phyloP scores from a whole-genome alignment of 257 asterid species.

The Solanum ossicruentum region DNA sequence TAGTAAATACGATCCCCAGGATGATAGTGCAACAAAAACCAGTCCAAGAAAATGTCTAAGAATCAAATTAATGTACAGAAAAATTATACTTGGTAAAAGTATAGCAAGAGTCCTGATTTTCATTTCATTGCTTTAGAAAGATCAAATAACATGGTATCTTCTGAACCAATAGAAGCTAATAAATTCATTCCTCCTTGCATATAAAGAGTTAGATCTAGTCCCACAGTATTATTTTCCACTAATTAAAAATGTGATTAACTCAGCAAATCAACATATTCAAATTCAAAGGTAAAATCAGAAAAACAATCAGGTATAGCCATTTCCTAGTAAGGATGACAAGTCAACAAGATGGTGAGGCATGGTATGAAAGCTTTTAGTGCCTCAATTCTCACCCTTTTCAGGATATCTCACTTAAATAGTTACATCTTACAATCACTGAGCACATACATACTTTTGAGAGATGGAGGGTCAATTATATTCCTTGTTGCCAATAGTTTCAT shows the following conservation, averaged over 20 bases:
- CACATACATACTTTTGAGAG: neutral
- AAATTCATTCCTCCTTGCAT: neutral
- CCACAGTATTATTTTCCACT: neutral
- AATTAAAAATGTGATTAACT: neutral
- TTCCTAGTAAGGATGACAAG: neutral
- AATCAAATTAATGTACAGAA: neutral
- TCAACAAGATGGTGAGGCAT: neutral
- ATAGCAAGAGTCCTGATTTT: neutral
- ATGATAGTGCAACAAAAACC: neutral
- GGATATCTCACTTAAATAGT: neutral
- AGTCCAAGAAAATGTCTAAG: neutral
- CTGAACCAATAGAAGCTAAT: neutral
- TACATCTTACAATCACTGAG: neutral
- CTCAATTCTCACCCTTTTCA: neutral
- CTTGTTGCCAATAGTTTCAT: slow-evolving; percentile 73
- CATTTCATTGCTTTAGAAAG: neutral
- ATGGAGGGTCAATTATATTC: slow-evolving; percentile 10
- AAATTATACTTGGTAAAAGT: neutral
- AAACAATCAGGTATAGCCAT: neutral
- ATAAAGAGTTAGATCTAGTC: neutral
- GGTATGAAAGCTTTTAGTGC: neutral
- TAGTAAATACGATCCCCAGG: neutral
- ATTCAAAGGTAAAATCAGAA: neutral
- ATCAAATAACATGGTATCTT: neutral
- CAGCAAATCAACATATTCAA: neutral